Base-by-base conservation (phyloP, 768 basidiomycete genomes). In the Mycena rosella region DNA sequence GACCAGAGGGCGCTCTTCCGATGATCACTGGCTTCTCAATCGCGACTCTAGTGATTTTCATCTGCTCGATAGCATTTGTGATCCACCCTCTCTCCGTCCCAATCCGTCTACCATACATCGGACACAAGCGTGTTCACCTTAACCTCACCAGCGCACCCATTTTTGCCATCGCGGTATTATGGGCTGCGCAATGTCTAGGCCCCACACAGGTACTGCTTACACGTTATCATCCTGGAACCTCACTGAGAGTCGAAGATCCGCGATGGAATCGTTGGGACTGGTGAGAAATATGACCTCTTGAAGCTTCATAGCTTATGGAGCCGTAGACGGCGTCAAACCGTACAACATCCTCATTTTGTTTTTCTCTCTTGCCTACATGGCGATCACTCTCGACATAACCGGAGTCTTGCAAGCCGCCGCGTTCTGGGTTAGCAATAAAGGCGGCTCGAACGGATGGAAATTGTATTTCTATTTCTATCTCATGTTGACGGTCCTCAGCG, bases 291-390 rank as follows among this genome's bases (percentile, higher is more conserved):
- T 22, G 29, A 27, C 15, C 36, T 11, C 10, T 24, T 14, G 27
- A 3, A 18, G 0, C 4, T 26, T 18, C 5, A 38, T 4, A 18
- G 15, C 56, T 66, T 0, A 66, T 26, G 26, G 14, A 58, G 47
- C 20, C 73, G 71, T 6, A 76, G 90, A 91, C 65, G 91, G 91
- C 5, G 87, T 98, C 27, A 88, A 92, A 71, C 96, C 96, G 0
- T 94, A 96, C 74, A 94, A 98, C 76, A 96, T 99, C 70, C 88
- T 99, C 77, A 94, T 95, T 27, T 81, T 99, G 1, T 98, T 99
- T 80, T 89, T 95, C 72, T 94, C 93, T 3, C 84, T 98, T 54
- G 95, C 96, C 0, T 98, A 98, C 79, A 91, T 98, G 84, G 90
- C 96, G 6, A 91, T 98, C 36, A 94, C 96, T 0, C 85, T 98